These are phyloP conservation scores for Coemansia sp. DNA, from an alignment of 192 early-diverging fungal genomes.

Conservation along the genomic window DNA sequence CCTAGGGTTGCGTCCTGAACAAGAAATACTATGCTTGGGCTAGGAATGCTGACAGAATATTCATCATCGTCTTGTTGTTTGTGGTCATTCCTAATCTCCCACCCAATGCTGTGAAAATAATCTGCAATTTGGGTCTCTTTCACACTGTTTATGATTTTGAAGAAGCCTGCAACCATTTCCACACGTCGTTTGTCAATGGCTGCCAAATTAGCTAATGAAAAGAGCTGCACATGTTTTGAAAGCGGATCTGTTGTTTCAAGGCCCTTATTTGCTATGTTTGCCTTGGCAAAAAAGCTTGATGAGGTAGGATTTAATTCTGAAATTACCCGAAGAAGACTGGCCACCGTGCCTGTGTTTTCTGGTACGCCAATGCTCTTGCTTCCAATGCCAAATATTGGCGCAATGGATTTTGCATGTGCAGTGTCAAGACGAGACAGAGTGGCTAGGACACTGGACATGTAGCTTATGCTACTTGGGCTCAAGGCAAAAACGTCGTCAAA, in stretches of 20 bases:
- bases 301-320: conserved; percentile 14
- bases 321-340: conserved; percentile 13
- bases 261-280: conserved; percentile 3
- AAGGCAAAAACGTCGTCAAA: conserved; percentile 37
- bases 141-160: conserved; percentile 17
- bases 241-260: conserved; percentile 14
- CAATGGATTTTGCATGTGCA: conserved; percentile 8
- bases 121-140: neutral
- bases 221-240: conserved; percentile 10
- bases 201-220: conserved; percentile 20
- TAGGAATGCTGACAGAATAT: conserved; percentile 14
- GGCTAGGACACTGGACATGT: conserved; percentile 27
- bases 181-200: conserved; percentile 20
- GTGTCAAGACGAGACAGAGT: conserved; percentile 13
- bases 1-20: conserved; percentile 19
- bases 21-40: conserved; percentile 31
- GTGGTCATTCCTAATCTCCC: conserved; percentile 8
- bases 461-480: conserved; percentile 18
- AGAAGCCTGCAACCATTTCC: conserved; percentile 9
- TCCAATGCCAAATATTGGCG: conserved; percentile 34
- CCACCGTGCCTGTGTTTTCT: conserved; percentile 10
- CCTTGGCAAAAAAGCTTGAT: neutral
- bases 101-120: conserved; percentile 32
- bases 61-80: neutral
- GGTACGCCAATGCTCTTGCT: conserved; percentile 7